Evolutionary conservation across 148 eudicot species (phyloP).

Genomic region (Camellia granthamiana): DNA sequence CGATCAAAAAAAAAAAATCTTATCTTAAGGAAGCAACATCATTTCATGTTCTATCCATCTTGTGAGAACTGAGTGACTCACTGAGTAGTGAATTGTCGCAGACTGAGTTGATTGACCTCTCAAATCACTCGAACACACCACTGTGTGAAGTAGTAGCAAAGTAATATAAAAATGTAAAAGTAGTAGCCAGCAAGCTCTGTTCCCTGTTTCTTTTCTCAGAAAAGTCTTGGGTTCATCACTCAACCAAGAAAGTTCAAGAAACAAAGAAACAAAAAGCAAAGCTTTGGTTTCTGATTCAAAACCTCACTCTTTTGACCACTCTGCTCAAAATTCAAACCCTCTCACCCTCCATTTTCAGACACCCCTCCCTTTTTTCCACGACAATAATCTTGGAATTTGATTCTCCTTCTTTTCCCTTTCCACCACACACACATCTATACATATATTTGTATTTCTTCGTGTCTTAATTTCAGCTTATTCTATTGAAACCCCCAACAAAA

Average conservation of each 20-base stretch:
- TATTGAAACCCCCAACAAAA: too few relatives aligned
- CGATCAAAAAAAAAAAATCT: too few relatives aligned
- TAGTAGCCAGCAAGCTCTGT: background rate
- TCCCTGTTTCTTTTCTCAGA: background rate
- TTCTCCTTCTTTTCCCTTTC: conserved; percentile 5
- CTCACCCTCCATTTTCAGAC: background rate
- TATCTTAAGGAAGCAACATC: background rate
- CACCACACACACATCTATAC: too few relatives aligned
- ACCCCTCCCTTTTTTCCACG: background rate
- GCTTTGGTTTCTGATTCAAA: conserved; percentile 11
- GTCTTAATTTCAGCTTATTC: conserved; percentile 19
- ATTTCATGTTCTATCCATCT: background rate
- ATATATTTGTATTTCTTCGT: background rate
- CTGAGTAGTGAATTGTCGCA: background rate
- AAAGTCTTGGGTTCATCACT: conserved; percentile 18
- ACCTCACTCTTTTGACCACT: conserved; percentile 25
- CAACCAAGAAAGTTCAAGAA: conserved; percentile 10
- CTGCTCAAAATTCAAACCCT: conserved; percentile 24
- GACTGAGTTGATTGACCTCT: background rate
- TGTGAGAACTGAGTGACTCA: background rate
- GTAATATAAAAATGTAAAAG: background rate
- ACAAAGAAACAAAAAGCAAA: conserved; percentile 31
- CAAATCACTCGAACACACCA: background rate
- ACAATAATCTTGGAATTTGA: conserved; percentile 13
- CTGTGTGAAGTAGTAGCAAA: background rate